phyloP scores from a whole-genome alignment of 129 eudicot species.

The Kitagawia praeruptora region DNA sequence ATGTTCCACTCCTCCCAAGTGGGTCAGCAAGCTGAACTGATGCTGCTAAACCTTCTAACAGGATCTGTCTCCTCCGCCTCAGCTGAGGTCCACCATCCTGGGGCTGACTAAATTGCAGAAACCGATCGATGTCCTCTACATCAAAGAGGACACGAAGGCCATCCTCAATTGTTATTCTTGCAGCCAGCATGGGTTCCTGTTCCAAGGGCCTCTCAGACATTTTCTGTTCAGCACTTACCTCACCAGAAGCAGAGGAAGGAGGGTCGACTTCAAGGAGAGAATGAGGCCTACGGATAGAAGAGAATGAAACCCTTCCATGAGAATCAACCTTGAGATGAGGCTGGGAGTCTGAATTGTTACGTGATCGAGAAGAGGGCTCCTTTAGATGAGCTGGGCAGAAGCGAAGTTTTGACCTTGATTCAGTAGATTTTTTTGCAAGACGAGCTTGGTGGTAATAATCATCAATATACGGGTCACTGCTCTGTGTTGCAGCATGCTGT shows the following conservation, averaged over 20 bases:
- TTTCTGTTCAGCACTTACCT: constrained; percentile 46
- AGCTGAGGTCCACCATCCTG: constrained; percentile 77
- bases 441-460: constrained; percentile 93
- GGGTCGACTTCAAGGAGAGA: constrained; percentile 71
- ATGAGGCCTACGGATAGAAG: constrained; percentile 74
- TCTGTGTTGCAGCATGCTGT: constrained; percentile 88
- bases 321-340: constrained; percentile 73
- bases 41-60: constrained; percentile 77
- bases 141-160: constrained; percentile 66
- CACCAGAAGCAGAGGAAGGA: constrained; percentile 58
- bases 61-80: constrained; percentile 56
- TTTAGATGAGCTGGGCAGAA: constrained; percentile 64
- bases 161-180: constrained; percentile 77
- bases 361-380: constrained; percentile 54
- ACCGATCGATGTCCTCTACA: constrained; percentile 81
- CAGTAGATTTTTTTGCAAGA: constrained; percentile 61
- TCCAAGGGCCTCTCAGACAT: constrained; percentile 62
- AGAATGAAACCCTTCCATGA: constrained; percentile 69
- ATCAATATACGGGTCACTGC: constrained; percentile 76
- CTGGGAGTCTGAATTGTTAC: constrained; percentile 56
- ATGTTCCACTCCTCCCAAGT: constrained; percentile 53
- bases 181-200: constrained; percentile 93
- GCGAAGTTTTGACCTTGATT: constrained; percentile 40
- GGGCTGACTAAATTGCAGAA: constrained; percentile 52
- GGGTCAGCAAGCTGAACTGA: constrained; percentile 97